Percentiles rank a stretch among this genome's conserved stretches.
Conservation (phyloP, 2,329 filamentous ascomycete species). For the Chrysoporthe deuterocubensis region DNA sequence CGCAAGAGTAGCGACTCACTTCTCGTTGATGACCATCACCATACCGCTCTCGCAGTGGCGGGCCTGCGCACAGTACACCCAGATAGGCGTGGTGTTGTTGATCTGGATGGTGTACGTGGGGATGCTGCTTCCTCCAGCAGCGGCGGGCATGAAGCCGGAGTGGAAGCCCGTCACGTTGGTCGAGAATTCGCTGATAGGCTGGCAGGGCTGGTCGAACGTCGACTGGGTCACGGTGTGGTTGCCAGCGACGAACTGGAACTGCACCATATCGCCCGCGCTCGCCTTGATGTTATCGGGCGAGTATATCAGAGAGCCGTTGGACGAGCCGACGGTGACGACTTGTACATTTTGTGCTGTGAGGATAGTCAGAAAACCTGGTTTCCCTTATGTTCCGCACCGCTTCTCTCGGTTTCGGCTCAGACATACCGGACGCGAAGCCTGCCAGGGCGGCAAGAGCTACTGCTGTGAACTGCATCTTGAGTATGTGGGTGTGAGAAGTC, state of each 20-base stretch:
- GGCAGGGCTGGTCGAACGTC: conserved; percentile 72
- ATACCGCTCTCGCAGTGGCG: conserved; percentile 77
- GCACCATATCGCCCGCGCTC: conserved; percentile 63
- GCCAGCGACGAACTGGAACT: conserved; percentile 68
- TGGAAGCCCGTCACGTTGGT: conserved; percentile 63
- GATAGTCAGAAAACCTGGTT: conserved; percentile 3
- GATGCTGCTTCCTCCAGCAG: conserved; percentile 54
- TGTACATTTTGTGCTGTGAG: conserved; percentile 50
- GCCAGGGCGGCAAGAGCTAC: conserved; percentile 52
- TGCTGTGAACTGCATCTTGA: conserved; percentile 58
- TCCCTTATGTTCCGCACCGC: background rate
- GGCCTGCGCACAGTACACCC: conserved; percentile 77
- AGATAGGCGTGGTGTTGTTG: conserved; percentile 71
- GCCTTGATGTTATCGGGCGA: conserved; percentile 69
- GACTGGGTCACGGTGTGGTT: conserved; percentile 85
- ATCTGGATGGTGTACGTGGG: conserved; percentile 74
- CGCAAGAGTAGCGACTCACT: conserved; percentile 51
- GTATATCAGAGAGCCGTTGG: conserved; percentile 63
- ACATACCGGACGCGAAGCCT: conserved; percentile 51
- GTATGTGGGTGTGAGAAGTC: conserved; percentile 26
- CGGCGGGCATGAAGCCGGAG: conserved; percentile 69
- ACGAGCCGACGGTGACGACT: conserved; percentile 56
- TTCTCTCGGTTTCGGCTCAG: background rate
- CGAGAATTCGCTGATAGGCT: conserved; percentile 58
- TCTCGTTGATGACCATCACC: conserved; percentile 76